Base-by-base conservation (phyloP, 2,329 filamentous ascomycete genomes). In the Claviceps digitariae region DNA sequence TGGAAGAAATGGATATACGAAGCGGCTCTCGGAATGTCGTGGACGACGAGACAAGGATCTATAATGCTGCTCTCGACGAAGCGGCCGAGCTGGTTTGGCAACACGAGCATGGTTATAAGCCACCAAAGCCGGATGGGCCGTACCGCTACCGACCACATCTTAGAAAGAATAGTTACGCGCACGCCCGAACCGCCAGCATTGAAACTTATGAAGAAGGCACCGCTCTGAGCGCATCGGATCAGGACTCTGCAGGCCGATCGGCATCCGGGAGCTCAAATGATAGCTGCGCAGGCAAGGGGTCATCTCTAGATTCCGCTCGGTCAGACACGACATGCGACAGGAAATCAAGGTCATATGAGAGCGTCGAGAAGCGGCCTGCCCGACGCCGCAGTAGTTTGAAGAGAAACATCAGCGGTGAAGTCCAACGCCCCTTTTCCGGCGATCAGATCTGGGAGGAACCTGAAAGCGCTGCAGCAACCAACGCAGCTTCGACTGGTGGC, bases 391-490 rank as follows among this genome's bases (percentile, higher is more conserved):
- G 81, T 61, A 84, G 82, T 60, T 74, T 80, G 61, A 83, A 79
- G 67, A 77, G 86, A 56, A 86, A 86, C 59, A 77, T 83, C 61
- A 89, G 84, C 63, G 84, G 83, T 21, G 82, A 86, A 62, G 70
- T 83, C 55, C 72, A 78, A 59, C 79, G 75, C 52, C 78, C 82
- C 1, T 90, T 88, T 64, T 84, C 83, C 1, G 81, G 83, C 36
- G 85, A 90, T 64, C 83, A 87, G 63, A 90, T 96, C 56, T 96
- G 89, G 75, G 90, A 96, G 66, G 91, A 96, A 64, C 86, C 88
- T 1, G 81, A 86, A 62, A n/a, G n/a, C n/a, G 74, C 58, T 15
- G 50, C 56, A 13, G 43, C 53, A 45, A 59, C 36, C 36, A 46
- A 40, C 4, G 44, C 40, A 13, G 45, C 43, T 25, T 36, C 50